phyloP scores from a whole-genome alignment of 441 rosid genomes.

The Populus tomentosa region DNA sequence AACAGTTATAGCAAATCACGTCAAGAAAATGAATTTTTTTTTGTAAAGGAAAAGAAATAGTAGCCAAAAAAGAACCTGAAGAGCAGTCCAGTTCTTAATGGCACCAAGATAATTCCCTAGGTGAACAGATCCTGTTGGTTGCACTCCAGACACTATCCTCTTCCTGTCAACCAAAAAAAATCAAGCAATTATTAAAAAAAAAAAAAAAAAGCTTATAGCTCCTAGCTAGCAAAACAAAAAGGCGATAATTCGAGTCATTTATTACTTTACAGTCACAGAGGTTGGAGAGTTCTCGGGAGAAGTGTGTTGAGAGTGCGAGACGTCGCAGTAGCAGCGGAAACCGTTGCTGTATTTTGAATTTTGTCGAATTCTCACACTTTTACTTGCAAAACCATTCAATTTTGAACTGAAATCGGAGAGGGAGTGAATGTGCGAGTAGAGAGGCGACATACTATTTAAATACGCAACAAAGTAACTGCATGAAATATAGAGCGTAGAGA shows the following conservation, averaged over 20 bases:
- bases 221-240: neutral
- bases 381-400: neutral
- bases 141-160: constrained; percentile 90
- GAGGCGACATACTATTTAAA: neutral
- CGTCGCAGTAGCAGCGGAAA: constrained; percentile 48
- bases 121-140: constrained; percentile 88
- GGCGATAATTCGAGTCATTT: neutral
- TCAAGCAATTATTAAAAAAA: neutral
- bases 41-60: neutral
- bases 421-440: neutral
- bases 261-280: constrained; percentile 31
- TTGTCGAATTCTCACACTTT: constrained; percentile 6
- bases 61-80: constrained; percentile 50
- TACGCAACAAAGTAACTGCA: neutral
- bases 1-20: constrained; percentile 7
- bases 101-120: constrained; percentile 95
- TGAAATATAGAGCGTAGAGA: neutral
- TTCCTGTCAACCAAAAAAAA: constrained; percentile 33
- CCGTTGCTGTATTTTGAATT: constrained; percentile 14
- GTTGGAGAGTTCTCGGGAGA: constrained; percentile 39
- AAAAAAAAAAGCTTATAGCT: neutral
- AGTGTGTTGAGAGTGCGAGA: constrained; percentile 37
- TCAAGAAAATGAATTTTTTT: neutral
- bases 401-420: constrained; percentile 5
- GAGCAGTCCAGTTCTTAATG: constrained; percentile 76